Conservation (phyloP, 2,329 filamentous ascomycete species). For the Penicillium oxalicum region DNA sequence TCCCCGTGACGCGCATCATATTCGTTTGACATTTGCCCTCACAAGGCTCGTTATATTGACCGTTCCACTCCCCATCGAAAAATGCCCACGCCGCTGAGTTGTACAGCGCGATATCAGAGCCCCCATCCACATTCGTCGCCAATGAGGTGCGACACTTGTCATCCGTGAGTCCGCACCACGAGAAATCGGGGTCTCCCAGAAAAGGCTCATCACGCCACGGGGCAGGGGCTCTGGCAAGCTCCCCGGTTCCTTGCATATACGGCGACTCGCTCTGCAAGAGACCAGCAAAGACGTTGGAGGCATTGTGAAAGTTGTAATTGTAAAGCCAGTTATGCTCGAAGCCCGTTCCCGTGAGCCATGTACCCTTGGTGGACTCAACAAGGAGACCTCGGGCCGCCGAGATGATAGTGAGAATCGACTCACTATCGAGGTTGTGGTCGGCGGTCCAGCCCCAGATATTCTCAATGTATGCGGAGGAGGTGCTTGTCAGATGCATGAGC, state of each 20-base stretch:
- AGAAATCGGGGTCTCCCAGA: constrained; percentile 29
- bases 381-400: constrained; percentile 39
- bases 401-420: constrained; percentile 25
- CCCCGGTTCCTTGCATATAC: constrained; percentile 31
- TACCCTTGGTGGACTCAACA: constrained; percentile 37
- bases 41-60: constrained; percentile 26
- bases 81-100: constrained; percentile 33
- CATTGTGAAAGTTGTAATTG: constrained; percentile 43
- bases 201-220: constrained; percentile 23
- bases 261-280: constrained; percentile 32
- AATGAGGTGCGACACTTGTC: constrained; percentile 27
- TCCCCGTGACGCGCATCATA: constrained; percentile 28
- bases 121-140: constrained; percentile 28
- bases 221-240: constrained; percentile 22
- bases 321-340: constrained; percentile 46
- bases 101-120: constrained; percentile 26
- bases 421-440: constrained; percentile 46
- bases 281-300: constrained; percentile 39
- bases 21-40: constrained; percentile 27
- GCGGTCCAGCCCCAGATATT: constrained; percentile 49
- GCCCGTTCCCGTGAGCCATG: constrained; percentile 44
- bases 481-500: constrained; percentile 47
- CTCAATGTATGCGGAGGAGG: constrained; percentile 49
- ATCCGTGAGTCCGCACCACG: constrained; percentile 24
- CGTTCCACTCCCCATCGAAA: constrained; percentile 27